Percentiles rank a stretch among this genome's conserved stretches.
These are phyloP conservation scores for Tolypocladium capitatum DNA, from an alignment of 2,329 filamentous ascomycete genomes.

Conservation along the genomic window DNA sequence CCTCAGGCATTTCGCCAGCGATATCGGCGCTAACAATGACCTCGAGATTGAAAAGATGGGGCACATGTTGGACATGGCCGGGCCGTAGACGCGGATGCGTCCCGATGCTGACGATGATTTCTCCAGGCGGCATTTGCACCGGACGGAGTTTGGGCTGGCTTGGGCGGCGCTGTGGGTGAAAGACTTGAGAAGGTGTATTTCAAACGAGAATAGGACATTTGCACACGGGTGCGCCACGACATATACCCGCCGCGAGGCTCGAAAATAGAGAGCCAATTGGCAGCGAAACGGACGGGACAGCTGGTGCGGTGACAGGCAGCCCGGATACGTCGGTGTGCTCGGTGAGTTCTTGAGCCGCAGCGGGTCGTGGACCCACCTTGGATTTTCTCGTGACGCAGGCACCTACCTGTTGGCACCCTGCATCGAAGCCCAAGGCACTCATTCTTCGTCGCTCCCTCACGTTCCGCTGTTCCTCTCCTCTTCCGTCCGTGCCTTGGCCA, in stretches of 20 bases:
- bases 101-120: background rate
- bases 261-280: background rate
- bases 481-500: background rate
- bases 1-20: background rate
- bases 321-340: background rate
- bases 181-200: background rate
- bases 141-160: constrained; percentile 1
- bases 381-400: constrained; percentile 1
- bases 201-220: background rate
- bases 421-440: background rate
- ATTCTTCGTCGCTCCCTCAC: no score
- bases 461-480: background rate
- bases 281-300: no score
- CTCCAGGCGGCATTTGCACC: background rate
- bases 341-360: background rate
- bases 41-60: constrained; percentile 75
- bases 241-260: background rate
- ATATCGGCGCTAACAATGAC: constrained; percentile 8
- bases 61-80: constrained; percentile 54
- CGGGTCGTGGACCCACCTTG: background rate
- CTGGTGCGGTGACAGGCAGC: background rate
- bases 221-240: background rate
- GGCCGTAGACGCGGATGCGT: constrained; percentile 3
- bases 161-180: background rate
- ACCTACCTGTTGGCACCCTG: background rate